Base-by-base conservation (phyloP, 345 rosid genomes). In the Hibiscus trionum region DNA sequence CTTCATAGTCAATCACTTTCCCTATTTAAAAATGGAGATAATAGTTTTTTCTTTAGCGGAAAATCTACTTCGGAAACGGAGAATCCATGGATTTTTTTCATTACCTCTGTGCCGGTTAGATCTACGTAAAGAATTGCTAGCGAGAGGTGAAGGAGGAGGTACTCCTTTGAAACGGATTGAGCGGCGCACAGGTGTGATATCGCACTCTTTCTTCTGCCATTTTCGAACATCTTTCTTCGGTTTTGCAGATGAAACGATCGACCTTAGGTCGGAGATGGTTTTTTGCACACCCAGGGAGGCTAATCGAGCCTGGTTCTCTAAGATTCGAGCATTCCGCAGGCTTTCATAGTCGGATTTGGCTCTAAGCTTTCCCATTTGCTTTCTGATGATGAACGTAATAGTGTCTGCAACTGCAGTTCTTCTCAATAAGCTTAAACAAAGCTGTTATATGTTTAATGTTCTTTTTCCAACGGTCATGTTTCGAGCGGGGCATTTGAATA, bases 271-370 rank as follows among this genome's bases (percentile, higher is more conserved):
- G 62, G 78, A 74, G 15, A 80, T 46, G 9, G 80, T 67, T 49
- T 77, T 77, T 3, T 67, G 80, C 47, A 83, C 74, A 24, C 86
- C 86, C 31, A 83, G 74, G 14, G 86, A 70, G 55, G 72, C 79
- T 74, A 83, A 76, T 58, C 86, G 75, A 58, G 81, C 85, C 83
- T 81, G 69, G 80, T 83, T 83, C 77, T 83, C 83, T 69, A 76
- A 73, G 69, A 80, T 78, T 35, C 79, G 78, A 46, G 83, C 73
- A 9, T 70, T 76, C 50, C 82, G 62, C 53, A 80, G 77, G 29
- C 44, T 72, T 73, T 82, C 85, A 59, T 80, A 80, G 39, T 80
- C 81, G n/a, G 61, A 33, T 60, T 55, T 75, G 8, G 50, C 57
- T 27, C 50, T 39, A 17, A 72, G 66, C 65, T 29, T 73, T 58